A percentile compares a stretch with the other conserved stretches of the same genome.
phyloP scores from a whole-genome alignment of 257 asterid genomes.

The Nemophila menziesii region DNA sequence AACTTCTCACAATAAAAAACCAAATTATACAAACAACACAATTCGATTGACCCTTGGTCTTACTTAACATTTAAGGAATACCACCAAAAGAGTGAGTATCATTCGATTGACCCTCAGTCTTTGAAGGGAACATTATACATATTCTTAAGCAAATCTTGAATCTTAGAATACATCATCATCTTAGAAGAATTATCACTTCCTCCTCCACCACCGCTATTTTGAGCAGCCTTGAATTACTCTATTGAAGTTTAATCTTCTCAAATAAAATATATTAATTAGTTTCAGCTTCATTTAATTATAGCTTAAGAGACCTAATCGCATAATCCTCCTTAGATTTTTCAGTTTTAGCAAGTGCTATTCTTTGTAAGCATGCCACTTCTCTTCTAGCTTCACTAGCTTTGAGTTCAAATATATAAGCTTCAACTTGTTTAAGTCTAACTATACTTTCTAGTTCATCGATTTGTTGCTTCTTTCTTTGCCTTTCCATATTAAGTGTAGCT shows the following conservation, averaged over 20 bases:
- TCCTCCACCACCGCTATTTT: constrained; percentile 49
- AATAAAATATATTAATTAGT: constrained; percentile 77
- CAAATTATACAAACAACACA: constrained; percentile 12
- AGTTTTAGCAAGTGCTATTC: constrained; percentile 70
- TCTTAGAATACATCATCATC: constrained; percentile 44
- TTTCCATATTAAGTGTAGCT: constrained; percentile 54
- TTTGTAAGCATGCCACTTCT: constrained; percentile 80
- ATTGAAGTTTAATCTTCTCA: constrained; percentile 84
- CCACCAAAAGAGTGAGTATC: constrained; percentile 24
- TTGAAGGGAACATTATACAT: constrained; percentile 17
- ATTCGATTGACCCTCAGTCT: constrained; percentile 27
- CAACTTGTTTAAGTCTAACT: constrained; percentile 74
- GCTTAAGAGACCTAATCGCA: constrained; percentile 76
- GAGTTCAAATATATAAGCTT: constrained; percentile 82
- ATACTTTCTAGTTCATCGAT: constrained; percentile 81
- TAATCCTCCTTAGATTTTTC: constrained; percentile 87
- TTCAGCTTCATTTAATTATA: constrained; percentile 83
- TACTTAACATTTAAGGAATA: constrained; percentile 21
- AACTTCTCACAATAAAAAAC: too few species aligned
- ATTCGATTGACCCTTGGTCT: constrained; percentile 13
- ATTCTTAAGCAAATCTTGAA: neutral
- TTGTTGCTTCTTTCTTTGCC: constrained; percentile 75
- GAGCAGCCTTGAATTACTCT: too few species aligned
- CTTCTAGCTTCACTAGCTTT: constrained; percentile 86
- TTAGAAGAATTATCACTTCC: constrained; percentile 49